A percentile compares a stretch with the other conserved stretches of the same genome.
Conservation (phyloP, 192 early-diverging fungal species). For the Coemansia sp. region DNA sequence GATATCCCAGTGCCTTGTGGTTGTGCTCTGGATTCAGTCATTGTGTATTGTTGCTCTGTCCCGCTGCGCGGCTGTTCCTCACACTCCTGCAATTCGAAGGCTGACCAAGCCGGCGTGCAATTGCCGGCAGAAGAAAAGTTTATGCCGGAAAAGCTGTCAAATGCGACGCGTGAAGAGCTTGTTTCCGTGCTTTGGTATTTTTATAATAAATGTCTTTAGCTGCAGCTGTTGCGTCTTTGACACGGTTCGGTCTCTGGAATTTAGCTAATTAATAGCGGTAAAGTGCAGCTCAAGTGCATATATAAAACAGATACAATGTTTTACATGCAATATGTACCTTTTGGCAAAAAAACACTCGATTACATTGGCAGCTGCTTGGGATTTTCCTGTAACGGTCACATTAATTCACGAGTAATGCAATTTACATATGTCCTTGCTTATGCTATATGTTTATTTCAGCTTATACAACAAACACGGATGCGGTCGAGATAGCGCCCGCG, state of each 20-base stretch:
- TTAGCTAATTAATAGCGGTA: neutral
- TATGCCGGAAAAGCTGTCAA: neutral
- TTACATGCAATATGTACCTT: constrained; percentile 9
- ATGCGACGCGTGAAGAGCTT: neutral
- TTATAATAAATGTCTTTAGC: neutral
- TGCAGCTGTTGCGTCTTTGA: neutral
- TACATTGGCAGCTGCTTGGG: neutral
- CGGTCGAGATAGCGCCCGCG: neutral
- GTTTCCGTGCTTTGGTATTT: neutral
- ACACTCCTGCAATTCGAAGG: neutral
- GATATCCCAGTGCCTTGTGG: neutral
- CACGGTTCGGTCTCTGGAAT: neutral
- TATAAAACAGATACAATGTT: constrained; percentile 3
- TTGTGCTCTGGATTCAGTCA: neutral
- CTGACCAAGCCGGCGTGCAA: neutral
- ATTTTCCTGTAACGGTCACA: neutral
- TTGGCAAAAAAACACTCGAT: neutral
- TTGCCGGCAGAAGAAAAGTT: neutral
- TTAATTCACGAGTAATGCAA: neutral
- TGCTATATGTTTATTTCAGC: neutral
- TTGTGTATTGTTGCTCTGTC: neutral
- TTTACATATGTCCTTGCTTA: neutral
- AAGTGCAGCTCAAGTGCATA: constrained; percentile 9
- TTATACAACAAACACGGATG: neutral
- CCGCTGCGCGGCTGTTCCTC: neutral